phyloP scores from a whole-genome alignment of 176 grass and related monocot genomes.

The Cenchrus americanus region DNA sequence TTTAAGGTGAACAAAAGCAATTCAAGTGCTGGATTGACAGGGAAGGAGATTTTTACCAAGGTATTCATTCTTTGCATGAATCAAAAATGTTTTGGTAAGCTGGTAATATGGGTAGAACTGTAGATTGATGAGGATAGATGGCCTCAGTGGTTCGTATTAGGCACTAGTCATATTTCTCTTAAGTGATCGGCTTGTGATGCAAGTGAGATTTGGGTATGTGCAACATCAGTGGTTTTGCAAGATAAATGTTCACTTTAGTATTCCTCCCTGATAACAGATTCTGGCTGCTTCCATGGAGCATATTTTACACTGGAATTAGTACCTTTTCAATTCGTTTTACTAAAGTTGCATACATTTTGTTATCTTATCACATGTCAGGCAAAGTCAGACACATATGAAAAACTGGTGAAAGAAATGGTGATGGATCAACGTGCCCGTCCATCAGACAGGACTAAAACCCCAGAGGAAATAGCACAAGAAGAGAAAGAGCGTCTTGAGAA shows the following conservation, averaged over 20 bases:
- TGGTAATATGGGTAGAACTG: neutral
- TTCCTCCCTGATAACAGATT: neutral
- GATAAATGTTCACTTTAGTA: neutral
- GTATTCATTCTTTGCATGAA: slow-evolving; percentile 35
- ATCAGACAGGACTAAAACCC: slow-evolving; percentile 87
- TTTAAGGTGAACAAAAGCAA: slow-evolving; percentile 60
- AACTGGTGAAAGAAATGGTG: slow-evolving; percentile 92
- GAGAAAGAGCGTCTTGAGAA: slow-evolving; percentile 89
- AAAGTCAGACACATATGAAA: slow-evolving; percentile 74
- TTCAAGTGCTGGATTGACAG: slow-evolving; percentile 40
- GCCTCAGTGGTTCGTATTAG: neutral
- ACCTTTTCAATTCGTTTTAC: neutral
- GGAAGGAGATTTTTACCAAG: slow-evolving; percentile 61
- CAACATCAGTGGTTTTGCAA: neutral
- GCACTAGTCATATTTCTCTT: neutral
- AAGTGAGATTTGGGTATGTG: neutral
- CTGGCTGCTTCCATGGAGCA: neutral
- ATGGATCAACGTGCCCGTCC: slow-evolving; percentile 82
- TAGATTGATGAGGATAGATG: slow-evolving; percentile 24
- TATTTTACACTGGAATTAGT: slow-evolving; percentile 8
- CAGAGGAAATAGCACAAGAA: slow-evolving; percentile 92
- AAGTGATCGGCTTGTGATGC: neutral
- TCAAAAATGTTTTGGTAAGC: neutral
- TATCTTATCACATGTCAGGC: slow-evolving; percentile 42
- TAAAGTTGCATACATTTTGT: slow-evolving; percentile 36